Percentiles rank a stretch among this genome's conserved stretches.
Evolutionary conservation across 345 rosid genomes (phyloP).

Genomic region (Odontarrhena argentea): DNA sequence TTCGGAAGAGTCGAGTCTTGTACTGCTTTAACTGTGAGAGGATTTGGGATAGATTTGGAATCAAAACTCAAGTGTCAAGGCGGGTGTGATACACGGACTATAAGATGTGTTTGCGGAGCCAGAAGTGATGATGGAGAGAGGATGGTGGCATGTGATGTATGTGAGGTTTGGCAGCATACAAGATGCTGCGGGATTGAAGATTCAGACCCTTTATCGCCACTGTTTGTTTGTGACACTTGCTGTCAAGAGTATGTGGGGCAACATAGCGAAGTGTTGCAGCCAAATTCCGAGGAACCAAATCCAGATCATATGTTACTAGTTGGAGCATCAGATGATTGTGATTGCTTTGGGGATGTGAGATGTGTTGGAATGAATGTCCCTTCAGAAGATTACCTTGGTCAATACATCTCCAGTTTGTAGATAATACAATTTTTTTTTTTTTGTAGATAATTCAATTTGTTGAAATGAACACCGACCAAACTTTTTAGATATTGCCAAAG

Average conservation of each 20-base stretch:
- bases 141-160: conserved; percentile 82
- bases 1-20: conserved; percentile 59
- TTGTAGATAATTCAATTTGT: too few relatives aligned
- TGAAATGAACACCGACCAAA: too few relatives aligned
- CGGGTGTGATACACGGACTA: conserved; percentile 76
- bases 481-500: too few relatives aligned
- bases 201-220: conserved; percentile 64
- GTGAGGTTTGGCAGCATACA: conserved; percentile 94
- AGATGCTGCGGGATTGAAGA: too few relatives aligned
- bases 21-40: conserved; percentile 53
- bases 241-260: too few relatives aligned
- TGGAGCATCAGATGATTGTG: conserved; percentile 16
- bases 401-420: too few relatives aligned
- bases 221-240: conserved; percentile 79
- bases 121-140: conserved; percentile 91
- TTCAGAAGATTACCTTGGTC: conserved; percentile 29
- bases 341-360: conserved; percentile 23
- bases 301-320: conserved; percentile 41
- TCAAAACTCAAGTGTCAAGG: conserved; percentile 57
- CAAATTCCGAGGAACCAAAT: conserved; percentile 36
- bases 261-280: too few relatives aligned
- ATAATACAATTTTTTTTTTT: too few relatives aligned
- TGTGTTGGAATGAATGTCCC: conserved; percentile 34
- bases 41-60: conserved; percentile 51
- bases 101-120: conserved; percentile 75